These are phyloP conservation scores for Aspergillus jensenii DNA, from an alignment of 2,329 filamentous ascomycete genomes.

Conservation along the genomic window DNA sequence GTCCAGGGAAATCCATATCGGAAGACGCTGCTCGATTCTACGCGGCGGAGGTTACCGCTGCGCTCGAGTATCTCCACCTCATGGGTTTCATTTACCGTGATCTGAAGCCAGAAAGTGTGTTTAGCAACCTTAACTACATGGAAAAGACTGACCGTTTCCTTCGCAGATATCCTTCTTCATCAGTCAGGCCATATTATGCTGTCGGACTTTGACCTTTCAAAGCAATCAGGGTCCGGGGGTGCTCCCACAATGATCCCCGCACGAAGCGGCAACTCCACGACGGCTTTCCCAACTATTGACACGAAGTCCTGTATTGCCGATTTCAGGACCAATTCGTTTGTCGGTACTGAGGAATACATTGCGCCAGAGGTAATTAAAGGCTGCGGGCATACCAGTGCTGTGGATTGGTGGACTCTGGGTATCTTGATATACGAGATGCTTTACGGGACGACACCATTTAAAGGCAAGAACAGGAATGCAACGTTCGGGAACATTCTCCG, in stretches of 20 bases:
- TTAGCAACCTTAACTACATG: neutral
- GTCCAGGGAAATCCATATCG: constrained; percentile 94
- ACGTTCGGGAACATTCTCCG: constrained; percentile 97
- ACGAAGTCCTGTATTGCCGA: constrained; percentile 98
- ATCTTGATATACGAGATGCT: constrained; percentile 99
- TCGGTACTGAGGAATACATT: constrained; percentile 98
- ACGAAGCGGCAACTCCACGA: constrained; percentile 81
- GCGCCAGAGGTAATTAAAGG: constrained; percentile 98
- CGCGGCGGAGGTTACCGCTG: constrained; percentile 93
- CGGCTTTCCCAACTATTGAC: constrained; percentile 91
- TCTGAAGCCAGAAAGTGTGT: constrained; percentile 91
- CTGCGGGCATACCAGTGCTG: constrained; percentile 94
- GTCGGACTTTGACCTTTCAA: constrained; percentile 97
- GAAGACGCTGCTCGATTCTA: constrained; percentile 98
- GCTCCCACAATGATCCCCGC: constrained; percentile 97
- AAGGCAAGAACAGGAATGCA: constrained; percentile 97
- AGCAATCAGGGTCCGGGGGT: constrained; percentile 93
- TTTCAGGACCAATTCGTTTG: constrained; percentile 97
- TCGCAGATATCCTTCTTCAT: constrained; percentile 88
- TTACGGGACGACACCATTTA: constrained; percentile 97
- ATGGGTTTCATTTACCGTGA: constrained; percentile 99
- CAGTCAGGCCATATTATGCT: constrained; percentile 99
- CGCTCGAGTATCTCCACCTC: constrained; percentile 91
- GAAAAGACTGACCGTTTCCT: constrained; percentile 36
- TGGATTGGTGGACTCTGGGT: constrained; percentile 98